Evolutionary conservation across 2,329 filamentous ascomycete genomes (phyloP), one percentile per base, ranked within the genome.

Genomic region (Tolypocladium ovalisporum): DNA sequence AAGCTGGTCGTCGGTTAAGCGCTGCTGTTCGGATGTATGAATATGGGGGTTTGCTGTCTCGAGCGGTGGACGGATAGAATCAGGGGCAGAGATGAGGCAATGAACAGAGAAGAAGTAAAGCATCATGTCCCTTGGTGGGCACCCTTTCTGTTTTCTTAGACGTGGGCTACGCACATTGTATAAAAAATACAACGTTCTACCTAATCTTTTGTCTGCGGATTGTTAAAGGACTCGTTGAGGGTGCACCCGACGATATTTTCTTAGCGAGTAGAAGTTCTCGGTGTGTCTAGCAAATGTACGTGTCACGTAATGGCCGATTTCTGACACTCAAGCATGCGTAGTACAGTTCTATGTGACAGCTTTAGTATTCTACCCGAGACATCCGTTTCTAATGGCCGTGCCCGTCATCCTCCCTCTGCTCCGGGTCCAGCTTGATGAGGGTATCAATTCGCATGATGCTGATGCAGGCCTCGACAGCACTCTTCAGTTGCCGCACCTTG

Each of bases 401-500:
- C 58, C 90, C 91, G 75, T 96, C 88, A 64, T 84, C 84, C 68
- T 85, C 82, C 69, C 82, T 81, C 78, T 87, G 83, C 79, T 97
- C 91, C 22, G 92, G 92, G 79, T 99, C 94, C 73, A 99, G 78
- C 80, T 96, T 96, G 77, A 99, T 97, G 75, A 99, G 81, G 63
- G 94, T 97, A 78, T 99, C 94, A 71, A 99, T 99, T 68, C 94
- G 85, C 94, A 99, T 97, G 72, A 99, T 97, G 70, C 91, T 89
- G 74, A 99, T 96, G 75, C 94, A 97, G 57, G 94, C 94, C 78
- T 99, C 94, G 54, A 99, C 94, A 34, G 94, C 94, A 75, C 89
- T 95, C 87, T 99, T 99, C 70, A 99, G 80, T 80, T 97, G 94
- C 75, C 93, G 88, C 65, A 99, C 84, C 82, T 99, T 99, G 83